These are phyloP conservation scores for Psilocybe tampanensis DNA, from an alignment of 768 basidiomycete genomes.

Conservation along the genomic window DNA sequence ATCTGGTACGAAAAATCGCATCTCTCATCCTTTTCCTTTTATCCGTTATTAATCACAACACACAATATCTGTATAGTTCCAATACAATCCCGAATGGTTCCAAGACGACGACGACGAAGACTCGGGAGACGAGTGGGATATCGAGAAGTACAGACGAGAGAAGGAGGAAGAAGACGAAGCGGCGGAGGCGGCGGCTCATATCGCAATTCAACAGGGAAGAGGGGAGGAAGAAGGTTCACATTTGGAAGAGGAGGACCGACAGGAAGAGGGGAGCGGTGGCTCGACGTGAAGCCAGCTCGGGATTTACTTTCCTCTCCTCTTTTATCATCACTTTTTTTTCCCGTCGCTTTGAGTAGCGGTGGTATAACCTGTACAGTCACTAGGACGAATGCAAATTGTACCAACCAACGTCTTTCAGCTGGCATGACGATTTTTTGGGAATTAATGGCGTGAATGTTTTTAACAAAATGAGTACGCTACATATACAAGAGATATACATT, in stretches of 20 bases:
- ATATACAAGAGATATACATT: constrained; percentile 8
- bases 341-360: background rate
- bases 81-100: constrained; percentile 96
- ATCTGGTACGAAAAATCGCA: constrained; percentile 84
- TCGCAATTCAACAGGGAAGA: constrained; percentile 37
- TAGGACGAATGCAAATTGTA: background rate
- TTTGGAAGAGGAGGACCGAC: background rate
- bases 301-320: background rate
- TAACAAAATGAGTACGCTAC: constrained; percentile 1
- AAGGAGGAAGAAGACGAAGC: constrained; percentile 62
- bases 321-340: background rate
- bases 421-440: too few species aligned
- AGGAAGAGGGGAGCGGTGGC: constrained; percentile 20
- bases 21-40: background rate
- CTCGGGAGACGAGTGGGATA: constrained; percentile 58
- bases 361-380: constrained; percentile 13
- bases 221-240: background rate
- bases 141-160: constrained; percentile 60
- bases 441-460: background rate
- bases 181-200: constrained; percentile 48
- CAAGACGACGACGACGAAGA: constrained; percentile 68
- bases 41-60: background rate
- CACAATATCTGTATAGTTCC: constrained; percentile 57
- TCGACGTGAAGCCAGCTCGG: constrained; percentile 22
- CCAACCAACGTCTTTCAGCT: too few species aligned